Conservation (phyloP, 2,329 filamentous ascomycete species). For the Epichloe scottii region DNA sequence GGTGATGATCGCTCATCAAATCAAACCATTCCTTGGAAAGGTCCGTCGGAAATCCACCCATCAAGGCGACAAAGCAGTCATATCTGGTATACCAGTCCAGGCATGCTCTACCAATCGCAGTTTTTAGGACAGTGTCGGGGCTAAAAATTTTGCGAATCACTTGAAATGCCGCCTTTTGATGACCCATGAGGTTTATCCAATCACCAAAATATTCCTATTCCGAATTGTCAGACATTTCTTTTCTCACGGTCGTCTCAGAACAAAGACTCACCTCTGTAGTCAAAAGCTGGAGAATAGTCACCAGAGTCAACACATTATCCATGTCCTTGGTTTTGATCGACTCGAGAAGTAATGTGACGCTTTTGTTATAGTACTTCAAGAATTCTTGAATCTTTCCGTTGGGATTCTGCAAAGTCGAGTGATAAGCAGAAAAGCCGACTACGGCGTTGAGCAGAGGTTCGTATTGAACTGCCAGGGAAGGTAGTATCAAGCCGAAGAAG, state of each 20-base stretch:
- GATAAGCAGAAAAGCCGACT: conserved; percentile 81
- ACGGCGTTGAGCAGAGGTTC: conserved; percentile 78
- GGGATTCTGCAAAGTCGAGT: conserved; percentile 58
- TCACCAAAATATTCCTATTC: conserved; percentile 82
- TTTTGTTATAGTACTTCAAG: conserved; percentile 79
- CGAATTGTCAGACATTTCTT: conserved; percentile 2
- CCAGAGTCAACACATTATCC: conserved; percentile 59
- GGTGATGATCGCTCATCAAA: conserved; percentile 49
- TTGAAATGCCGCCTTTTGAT: conserved; percentile 79
- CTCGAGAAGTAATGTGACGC: conserved; percentile 62
- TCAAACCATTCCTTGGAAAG: conserved; percentile 71
- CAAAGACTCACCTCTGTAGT: conserved; percentile 66
- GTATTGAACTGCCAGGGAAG: conserved; percentile 58
- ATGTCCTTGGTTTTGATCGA: conserved; percentile 59
- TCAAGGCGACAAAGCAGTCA: conserved; percentile 71
- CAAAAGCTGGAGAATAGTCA: conserved; percentile 83
- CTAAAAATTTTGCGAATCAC: conserved; percentile 70
- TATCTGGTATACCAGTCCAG: conserved; percentile 86
- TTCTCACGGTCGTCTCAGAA: not conserved
- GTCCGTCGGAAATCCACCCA: conserved; percentile 65
- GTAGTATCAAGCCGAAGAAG: conserved; percentile 62
- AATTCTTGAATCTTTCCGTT: conserved; percentile 69
- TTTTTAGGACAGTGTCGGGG: conserved; percentile 60
- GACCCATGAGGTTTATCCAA: conserved; percentile 85
- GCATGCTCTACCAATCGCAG: conserved; percentile 57